These are phyloP conservation scores for Fraxinus ornus DNA, from an alignment of 305 asterid genomes.

Conservation along the genomic window DNA sequence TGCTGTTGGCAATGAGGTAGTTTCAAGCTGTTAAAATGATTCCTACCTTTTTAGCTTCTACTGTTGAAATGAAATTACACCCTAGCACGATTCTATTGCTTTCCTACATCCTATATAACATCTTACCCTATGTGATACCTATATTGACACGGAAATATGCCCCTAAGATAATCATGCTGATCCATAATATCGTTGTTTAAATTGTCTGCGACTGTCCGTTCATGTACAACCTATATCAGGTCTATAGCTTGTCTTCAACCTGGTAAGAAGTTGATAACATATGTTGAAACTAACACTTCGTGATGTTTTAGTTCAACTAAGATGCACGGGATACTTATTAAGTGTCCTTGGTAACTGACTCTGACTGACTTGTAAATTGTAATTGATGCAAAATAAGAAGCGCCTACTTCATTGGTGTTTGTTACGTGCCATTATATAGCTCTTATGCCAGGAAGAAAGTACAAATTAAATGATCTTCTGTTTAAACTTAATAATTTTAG, in stretches of 20 bases:
- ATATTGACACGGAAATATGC: not conserved
- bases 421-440: conserved; percentile 6
- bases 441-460: not conserved
- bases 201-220: not conserved
- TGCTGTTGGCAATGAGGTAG: conserved; percentile 48
- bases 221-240: not conserved
- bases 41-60: not conserved
- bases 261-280: not conserved
- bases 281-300: not conserved
- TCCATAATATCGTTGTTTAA: not conserved
- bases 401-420: conserved; percentile 3
- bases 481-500: not conserved
- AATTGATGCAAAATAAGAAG: not conserved
- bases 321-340: not conserved
- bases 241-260: not conserved
- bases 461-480: not conserved
- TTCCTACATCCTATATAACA: not conserved
- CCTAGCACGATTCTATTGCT: conserved; percentile 18
- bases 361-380: not conserved
- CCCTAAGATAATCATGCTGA: conserved; percentile 4
- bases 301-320: conserved; percentile 5
- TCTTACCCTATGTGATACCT: conserved; percentile 6
- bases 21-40: not conserved
- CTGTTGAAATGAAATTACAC: not conserved
- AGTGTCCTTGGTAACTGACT: conserved; percentile 1